Evolutionary conservation across 2,329 filamentous ascomycete species (phyloP).

Genomic region (Fusarium staphyleae): DNA sequence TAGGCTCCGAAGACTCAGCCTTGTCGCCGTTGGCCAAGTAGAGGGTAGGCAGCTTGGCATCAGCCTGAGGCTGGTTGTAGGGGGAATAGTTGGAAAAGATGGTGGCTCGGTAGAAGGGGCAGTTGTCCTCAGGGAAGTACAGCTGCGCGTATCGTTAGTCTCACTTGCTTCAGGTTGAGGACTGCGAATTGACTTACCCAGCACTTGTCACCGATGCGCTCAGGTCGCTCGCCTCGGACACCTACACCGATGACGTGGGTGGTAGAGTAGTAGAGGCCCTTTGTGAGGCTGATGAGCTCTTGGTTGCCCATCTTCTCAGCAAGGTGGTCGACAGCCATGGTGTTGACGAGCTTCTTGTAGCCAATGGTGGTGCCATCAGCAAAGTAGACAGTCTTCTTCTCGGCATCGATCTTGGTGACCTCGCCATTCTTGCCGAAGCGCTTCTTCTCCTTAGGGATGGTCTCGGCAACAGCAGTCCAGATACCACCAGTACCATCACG

Average conservation of each 20-base stretch:
- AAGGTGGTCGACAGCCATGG: conserved; percentile 93
- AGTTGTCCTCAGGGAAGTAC: conserved; percentile 99
- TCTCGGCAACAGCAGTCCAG: conserved; percentile 97
- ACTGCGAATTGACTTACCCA: conserved; percentile 66
- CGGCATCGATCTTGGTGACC: conserved; percentile 86
- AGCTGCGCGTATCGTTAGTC: conserved; percentile 59
- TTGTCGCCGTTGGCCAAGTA: conserved; percentile 87
- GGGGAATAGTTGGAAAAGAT: conserved; percentile 99
- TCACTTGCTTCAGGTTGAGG: not conserved
- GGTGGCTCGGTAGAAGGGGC: conserved; percentile 98
- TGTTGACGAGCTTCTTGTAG: conserved; percentile 92
- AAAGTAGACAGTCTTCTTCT: conserved; percentile 82
- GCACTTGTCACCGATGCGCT: conserved; percentile 99
- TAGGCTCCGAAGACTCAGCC: conserved; percentile 72
- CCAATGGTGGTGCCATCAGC: conserved; percentile 86
- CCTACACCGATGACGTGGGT: conserved; percentile 98
- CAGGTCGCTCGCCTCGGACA: conserved; percentile 87
- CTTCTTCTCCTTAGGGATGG: conserved; percentile 89
- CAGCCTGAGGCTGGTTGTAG: conserved; percentile 89
- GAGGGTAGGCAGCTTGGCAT: conserved; percentile 84
- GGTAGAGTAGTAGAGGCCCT: conserved; percentile 94
- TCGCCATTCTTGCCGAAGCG: conserved; percentile 84
- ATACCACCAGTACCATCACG: conserved; percentile 96
- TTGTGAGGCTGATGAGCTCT: conserved; percentile 82
- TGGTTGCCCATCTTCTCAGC: conserved; percentile 87